Evolutionary conservation across 306 rosid genomes (phyloP).

Genomic region (Lagenaria siceraria): DNA sequence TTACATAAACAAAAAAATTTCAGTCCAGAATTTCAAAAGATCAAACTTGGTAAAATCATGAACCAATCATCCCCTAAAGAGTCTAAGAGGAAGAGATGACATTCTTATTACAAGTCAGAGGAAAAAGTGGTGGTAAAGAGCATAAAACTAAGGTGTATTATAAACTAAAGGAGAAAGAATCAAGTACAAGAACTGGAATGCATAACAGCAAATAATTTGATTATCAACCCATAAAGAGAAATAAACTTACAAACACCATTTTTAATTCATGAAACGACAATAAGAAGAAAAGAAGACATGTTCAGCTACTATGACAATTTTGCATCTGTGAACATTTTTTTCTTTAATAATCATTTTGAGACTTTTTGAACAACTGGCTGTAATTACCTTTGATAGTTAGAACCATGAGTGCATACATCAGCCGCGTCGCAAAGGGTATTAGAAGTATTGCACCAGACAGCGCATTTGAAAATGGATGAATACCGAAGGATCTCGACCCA

Average conservation of each 20-base stretch:
- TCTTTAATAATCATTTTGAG: constrained; percentile 15
- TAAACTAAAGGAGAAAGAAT: neutral
- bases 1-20: neutral
- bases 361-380: constrained; percentile 15
- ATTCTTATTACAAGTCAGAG: neutral
- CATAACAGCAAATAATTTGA: constrained; percentile 2
- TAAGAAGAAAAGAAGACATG: constrained; percentile 12
- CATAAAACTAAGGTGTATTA: neutral
- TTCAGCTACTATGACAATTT: constrained; percentile 19
- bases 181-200: neutral
- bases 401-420: neutral
- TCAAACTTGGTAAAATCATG: neutral
- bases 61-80: neutral
- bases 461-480: constrained; percentile 5
- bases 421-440: neutral
- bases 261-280: constrained; percentile 24
- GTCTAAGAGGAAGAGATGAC: neutral
- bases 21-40: neutral
- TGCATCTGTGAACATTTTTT: constrained; percentile 18
- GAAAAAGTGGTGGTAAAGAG: neutral
- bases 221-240: constrained; percentile 9
- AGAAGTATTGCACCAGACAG: neutral
- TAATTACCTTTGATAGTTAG: constrained; percentile 15
- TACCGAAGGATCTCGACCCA: constrained; percentile 14
- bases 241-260: constrained; percentile 28